Base-by-base conservation (phyloP, 179 eudicot genomes). In the Patellifolia procumbens region DNA sequence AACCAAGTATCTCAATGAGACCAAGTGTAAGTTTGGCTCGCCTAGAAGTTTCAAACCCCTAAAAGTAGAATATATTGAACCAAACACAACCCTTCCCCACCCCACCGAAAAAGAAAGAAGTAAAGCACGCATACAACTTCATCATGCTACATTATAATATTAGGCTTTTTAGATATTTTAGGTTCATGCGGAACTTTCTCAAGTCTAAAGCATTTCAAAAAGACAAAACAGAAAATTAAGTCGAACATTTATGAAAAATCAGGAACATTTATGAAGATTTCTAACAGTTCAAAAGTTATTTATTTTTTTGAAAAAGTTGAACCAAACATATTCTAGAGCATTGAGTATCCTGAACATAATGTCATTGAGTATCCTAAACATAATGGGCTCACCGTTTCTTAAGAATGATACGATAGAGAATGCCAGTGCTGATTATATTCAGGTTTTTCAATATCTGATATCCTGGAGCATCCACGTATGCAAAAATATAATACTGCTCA, bases 381-480 rank as follows among this genome's bases (percentile, higher is more conserved):
- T 71, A 66, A 58, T 42, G 52, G 46, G 64, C 94, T 85, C 81
- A 91, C 99, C 85, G 83, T 78, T 63, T 93, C 83, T 95, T 95
- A 49, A 95, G 97, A 86, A 95, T 91, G 81, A 95, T 90, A 32
- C 91, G 92, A 74, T 95, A 95, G 43, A 95, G 79, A 58, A 95
- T 84, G 65, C 99, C 99, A 10, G 98, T 93, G 80, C 98, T 93
- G 79, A 95, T 90, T 70, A 95, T 95, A 76, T 95, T 95, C 37
- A 95, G 78, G 83, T 95, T 95, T 90, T 95, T 95, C 84, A 95
- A 76, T 84, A 95, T 95, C 76, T 93, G 99, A 88, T 95, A 95
- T 58, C 98, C 99, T 32, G 99, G 99, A 79, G 99, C 99, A 89
- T 95, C 99, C 80, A 95, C 98, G 76, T 95, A 95, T 29, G 97